These are phyloP conservation scores for Maudiozyma saulgeensis DNA, from an alignment of 805 yeast species.

Conservation along the genomic window DNA sequence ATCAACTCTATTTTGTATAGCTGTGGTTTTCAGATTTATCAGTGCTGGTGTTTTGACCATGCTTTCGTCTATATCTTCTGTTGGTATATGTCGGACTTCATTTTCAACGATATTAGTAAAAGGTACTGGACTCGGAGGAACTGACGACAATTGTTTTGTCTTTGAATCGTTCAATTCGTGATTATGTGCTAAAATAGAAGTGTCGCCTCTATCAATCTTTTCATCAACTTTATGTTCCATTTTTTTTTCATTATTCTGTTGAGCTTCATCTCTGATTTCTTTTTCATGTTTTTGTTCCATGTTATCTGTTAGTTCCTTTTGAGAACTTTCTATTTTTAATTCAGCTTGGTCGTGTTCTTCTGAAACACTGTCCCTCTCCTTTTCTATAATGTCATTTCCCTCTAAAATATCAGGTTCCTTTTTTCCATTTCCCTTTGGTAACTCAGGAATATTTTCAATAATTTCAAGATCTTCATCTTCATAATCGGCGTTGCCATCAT, in stretches of 20 bases:
- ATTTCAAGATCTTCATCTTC: slow-evolving; percentile 26
- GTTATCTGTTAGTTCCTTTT: too few species aligned
- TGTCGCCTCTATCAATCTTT: not conserved
- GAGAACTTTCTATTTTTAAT: too few species aligned
- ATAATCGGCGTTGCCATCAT: slow-evolving; percentile 4
- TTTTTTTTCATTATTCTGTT: not conserved
- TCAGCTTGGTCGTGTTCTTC: too few species aligned
- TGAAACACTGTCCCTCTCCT: not conserved
- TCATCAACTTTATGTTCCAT: not conserved
- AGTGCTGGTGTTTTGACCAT: not conserved
- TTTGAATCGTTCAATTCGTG: not conserved
- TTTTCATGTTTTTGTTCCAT: not conserved
- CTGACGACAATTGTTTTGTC: not conserved
- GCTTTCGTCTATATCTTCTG: not conserved
- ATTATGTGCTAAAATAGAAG: not conserved
- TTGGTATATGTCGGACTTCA: not conserved
- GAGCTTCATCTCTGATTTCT: too few species aligned
- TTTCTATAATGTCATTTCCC: not conserved
- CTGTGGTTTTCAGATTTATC: not conserved
- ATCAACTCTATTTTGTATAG: too few species aligned
- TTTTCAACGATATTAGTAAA: not conserved
- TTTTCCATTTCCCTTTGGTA: not conserved
- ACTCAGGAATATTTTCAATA: slow-evolving; percentile 15
- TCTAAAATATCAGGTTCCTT: not conserved
- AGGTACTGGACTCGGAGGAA: not conserved